phyloP scores from a whole-genome alignment of 73 alveolate genomes.

The Paramecium bursaria region DNA sequence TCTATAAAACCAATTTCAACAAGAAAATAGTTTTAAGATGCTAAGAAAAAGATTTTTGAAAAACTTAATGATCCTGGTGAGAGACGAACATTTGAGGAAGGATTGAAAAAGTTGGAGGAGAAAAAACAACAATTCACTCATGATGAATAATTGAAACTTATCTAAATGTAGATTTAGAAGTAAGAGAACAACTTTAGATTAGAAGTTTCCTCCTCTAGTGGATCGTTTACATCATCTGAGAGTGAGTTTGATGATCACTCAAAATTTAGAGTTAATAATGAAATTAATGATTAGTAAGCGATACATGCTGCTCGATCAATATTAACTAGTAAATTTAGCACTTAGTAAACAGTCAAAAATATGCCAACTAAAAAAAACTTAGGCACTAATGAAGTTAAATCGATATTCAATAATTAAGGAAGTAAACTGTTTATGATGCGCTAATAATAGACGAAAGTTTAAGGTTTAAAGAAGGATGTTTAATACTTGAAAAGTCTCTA shows the following conservation, averaged over 20 bases:
- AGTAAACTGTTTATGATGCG: neutral
- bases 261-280: neutral
- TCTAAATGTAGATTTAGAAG: neutral
- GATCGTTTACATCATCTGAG: neutral
- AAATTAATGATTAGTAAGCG: neutral
- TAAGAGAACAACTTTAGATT: conserved; percentile 20
- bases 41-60: conserved; percentile 20
- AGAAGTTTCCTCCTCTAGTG: conserved; percentile 4
- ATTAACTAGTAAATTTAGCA: neutral
- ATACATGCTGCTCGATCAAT: neutral
- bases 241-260: neutral
- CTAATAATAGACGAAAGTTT: neutral
- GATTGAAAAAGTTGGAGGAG: neutral
- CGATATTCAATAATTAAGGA: neutral
- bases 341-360: conserved; percentile 5
- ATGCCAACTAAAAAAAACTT: neutral
- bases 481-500: conserved; percentile 29
- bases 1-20: conserved; percentile 9
- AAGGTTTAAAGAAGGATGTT: neutral
- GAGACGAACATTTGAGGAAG: neutral
- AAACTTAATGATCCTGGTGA: conserved; percentile 23
- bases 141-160: neutral
- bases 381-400: neutral
- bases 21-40: conserved; percentile 31
- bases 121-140: neutral